Conservation (phyloP, 1,284 basidiomycete genomes). For the Hemileia vastatrix region DNA sequence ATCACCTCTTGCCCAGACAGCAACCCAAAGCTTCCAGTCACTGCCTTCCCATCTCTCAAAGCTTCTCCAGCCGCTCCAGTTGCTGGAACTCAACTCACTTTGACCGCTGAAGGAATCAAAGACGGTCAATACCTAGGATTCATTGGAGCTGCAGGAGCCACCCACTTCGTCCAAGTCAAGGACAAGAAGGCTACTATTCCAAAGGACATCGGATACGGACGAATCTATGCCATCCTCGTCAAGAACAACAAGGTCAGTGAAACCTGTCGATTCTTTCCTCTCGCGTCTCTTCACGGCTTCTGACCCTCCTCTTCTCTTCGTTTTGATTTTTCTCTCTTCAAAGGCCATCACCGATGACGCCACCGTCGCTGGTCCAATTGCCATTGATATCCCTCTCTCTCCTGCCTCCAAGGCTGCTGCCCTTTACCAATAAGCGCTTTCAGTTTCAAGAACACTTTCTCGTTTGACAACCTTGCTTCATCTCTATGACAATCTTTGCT, state of each 20-base stretch:
- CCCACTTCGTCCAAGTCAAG: conserved; percentile 40
- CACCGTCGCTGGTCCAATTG: conserved; percentile 46
- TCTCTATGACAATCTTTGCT: no score
- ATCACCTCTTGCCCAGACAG: conserved; percentile 48
- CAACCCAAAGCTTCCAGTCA: conserved; percentile 47
- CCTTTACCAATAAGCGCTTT: no score
- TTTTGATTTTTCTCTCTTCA: conserved; percentile 5
- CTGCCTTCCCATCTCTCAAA: conserved; percentile 47
- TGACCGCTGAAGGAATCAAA: conserved; percentile 34
- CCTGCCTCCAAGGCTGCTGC: no score
- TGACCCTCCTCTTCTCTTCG: neutral
- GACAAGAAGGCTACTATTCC: conserved; percentile 45
- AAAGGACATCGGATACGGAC: conserved; percentile 45
- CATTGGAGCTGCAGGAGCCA: conserved; percentile 44
- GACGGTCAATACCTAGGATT: conserved; percentile 46
- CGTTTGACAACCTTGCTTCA: no score
- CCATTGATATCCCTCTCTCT: conserved; percentile 25
- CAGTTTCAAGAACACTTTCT: no score
- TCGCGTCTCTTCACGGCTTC: neutral
- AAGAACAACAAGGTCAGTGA: conserved; percentile 35
- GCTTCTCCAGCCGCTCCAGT: conserved; percentile 40
- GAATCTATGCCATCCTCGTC: conserved; percentile 47
- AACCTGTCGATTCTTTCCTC: neutral
- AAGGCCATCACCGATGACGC: conserved; percentile 38
- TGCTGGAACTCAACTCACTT: conserved; percentile 39